Evolutionary conservation across 2,329 filamentous ascomycete genomes (phyloP), one percentile per base, ranked within the genome.

Genomic region (Sclerotinia spermophila): DNA sequence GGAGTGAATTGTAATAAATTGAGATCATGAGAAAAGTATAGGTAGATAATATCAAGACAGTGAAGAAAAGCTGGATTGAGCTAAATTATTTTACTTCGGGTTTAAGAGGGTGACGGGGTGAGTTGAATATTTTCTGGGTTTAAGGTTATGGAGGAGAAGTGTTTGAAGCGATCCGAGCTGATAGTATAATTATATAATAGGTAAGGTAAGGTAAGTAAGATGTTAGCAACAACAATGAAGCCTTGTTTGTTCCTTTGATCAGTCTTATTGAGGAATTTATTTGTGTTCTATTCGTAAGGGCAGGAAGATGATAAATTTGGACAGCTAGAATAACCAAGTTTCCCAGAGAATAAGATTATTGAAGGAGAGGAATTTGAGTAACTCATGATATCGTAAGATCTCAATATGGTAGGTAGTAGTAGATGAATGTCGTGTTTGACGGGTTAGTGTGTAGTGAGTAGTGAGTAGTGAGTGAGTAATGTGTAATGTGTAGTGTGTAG

Each of bases 241-340:
- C 62, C 61, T 65, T 38, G 24, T 51, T 65, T 65, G 62, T 40
- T 53, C 44, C 38, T 61, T 44, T 44, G 58, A 19, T 27, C 35
- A 17, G n/a, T 53, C 27, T 53, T 44, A 42, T 44, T 60, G 58
- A 60, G 56, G 35, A 35, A 58, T 40, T 59, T 33, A 33, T 33
- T 48, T 48, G 61, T 48, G 61, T 64, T 35, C 42, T 64, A 24
- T n/a, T 45, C 13, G n/a, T 35, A 64, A 64, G 60, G 60, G 45
- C 60, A 19, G 40, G 19, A 45, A 4, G 60, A 33, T 5, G 30
- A 64, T 64, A 35, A 11, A 48, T 33, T 27, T 44, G 15, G 58
- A 61, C 8, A 21, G 38, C 7, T 21, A 19, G 24, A 42, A 42
- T 13, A 11, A 42, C 5, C 3, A 27, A 1, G 35, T n/a, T 42